Base-by-base conservation (phyloP, 129 eudicot species). In the Cynara cardunculus region DNA sequence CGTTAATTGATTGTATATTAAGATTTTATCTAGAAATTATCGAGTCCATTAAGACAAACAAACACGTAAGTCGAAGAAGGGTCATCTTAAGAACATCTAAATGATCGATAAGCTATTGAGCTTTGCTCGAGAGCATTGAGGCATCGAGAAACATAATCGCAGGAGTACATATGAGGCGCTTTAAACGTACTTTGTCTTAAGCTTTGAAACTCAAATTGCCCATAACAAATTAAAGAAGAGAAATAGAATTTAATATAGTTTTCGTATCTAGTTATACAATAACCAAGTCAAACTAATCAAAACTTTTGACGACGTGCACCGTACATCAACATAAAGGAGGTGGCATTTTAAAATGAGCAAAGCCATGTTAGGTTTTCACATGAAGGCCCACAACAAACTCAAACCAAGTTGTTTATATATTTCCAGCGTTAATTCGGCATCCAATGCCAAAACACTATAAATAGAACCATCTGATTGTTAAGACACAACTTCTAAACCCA, bases 361-460 rank as follows among this genome's bases (percentile, higher is more conserved):
- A 44, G 10, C 80, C 75, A 81, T 81, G 85, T 82, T 68, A 82
- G 77, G 74, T 68, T 68, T 68, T 82, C 85, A 82, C 81, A 82
- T 82, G 81, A 77, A 68, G 46, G 65, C 41, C 62, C 80, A 81
- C 70, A 80, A 75, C 62, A 83, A 59, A 77, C 74, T 37, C 71
- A 27, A 77, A 71, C 59, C 78, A 59, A 44, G 25, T 71, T 64
- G 25, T 31, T 22, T 66, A 61, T 81, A 39, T 68, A 59, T 26
- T 35, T 71, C 66, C 77, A 76, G 24, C 81, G 37, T 1, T 39
- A 53, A 25, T 59, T 82, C 27, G 49, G 86, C 18, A 83, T 83
- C 82, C 82, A 71, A 77, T 83, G 86, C 82, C 62, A 77, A 83
- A 44, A 26, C 78, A 71, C 78, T 77, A 83, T 83, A 83, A 59